Percentiles rank a stretch among this genome's conserved stretches.
These are phyloP conservation scores for Botrytis aclada DNA, from an alignment of 2,329 filamentous ascomycete species.

Conservation along the genomic window DNA sequence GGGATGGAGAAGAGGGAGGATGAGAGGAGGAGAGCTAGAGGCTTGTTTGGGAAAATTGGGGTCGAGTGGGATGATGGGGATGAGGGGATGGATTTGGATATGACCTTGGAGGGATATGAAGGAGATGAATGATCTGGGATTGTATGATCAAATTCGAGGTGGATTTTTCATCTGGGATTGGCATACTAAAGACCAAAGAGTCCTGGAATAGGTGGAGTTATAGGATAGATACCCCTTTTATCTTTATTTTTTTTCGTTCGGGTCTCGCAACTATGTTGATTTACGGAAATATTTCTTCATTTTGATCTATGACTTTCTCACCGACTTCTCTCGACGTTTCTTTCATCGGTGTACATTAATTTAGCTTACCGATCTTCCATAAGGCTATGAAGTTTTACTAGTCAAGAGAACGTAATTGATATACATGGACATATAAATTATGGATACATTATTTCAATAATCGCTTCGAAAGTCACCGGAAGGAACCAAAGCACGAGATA, in stretches of 20 bases:
- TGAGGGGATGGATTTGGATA: slow-evolving; percentile 24
- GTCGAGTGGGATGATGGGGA: slow-evolving; percentile 27
- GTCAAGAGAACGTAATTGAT: neutral
- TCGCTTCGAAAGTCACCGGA: neutral
- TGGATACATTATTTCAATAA: neutral
- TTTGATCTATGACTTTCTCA: neutral
- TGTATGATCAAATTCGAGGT: neutral
- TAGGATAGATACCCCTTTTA: slow-evolving; percentile 2
- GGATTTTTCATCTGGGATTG: neutral
- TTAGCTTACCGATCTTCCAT: neutral
- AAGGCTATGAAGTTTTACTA: neutral
- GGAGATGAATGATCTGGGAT: neutral
- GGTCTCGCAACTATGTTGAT: neutral
- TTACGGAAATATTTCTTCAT: neutral
- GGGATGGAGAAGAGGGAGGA: slow-evolving; percentile 33
- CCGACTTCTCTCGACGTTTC: neutral
- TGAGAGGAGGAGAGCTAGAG: slow-evolving; percentile 40
- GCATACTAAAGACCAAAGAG: neutral
- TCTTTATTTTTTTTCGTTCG: neutral
- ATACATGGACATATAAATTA: neutral
- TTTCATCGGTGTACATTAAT: neutral
- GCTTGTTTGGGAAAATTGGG: slow-evolving; percentile 41
- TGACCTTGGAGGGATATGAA: slow-evolving; percentile 19
- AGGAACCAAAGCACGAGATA: neutral
- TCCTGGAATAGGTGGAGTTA: neutral